Conservation (phyloP, 768 basidiomycete genomes). For the Dioszegia hungarica region DNA sequence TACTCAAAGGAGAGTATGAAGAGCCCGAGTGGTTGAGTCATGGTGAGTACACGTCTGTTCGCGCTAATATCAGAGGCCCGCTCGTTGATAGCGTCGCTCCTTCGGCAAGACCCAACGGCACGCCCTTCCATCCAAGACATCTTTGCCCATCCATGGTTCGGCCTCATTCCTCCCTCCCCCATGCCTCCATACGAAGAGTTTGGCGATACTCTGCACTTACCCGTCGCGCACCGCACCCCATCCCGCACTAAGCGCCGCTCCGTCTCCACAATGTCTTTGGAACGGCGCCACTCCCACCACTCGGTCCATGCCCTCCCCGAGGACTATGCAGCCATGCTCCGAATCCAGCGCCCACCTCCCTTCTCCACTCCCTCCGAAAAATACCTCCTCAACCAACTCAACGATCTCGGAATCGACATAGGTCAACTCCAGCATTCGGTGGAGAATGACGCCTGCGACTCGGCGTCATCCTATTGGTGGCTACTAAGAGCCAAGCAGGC, state of each 20-base stretch:
- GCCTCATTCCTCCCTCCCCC: constrained; percentile 13
- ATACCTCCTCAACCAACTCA: constrained; percentile 69
- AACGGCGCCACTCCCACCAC: constrained; percentile 38
- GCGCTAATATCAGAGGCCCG: constrained; percentile 63
- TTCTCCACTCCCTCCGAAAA: constrained; percentile 81
- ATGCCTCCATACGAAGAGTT: neutral
- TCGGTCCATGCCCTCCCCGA: constrained; percentile 55
- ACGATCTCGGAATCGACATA: constrained; percentile 77
- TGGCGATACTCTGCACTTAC: constrained; percentile 51
- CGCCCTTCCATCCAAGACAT: constrained; percentile 80
- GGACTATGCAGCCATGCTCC: constrained; percentile 49
- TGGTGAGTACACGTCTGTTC: constrained; percentile 54
- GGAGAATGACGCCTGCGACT: constrained; percentile 83
- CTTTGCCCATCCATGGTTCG: constrained; percentile 82
- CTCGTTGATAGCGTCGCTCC: constrained; percentile 69
- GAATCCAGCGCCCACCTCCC: constrained; percentile 58
- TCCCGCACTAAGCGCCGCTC: constrained; percentile 93
- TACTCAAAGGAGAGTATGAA: constrained; percentile 79
- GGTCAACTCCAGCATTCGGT: constrained; percentile 95
- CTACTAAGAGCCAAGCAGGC: constrained; percentile 62
- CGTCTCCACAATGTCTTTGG: constrained; percentile 63
- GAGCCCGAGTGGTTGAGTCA: constrained; percentile 86
- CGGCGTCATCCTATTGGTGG: constrained; percentile 92
- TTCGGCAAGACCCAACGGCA: constrained; percentile 69
- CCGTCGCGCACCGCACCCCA: constrained; percentile 67